Percentiles rank a stretch among this genome's conserved stretches.
phyloP scores from a whole-genome alignment of 306 rosid genomes.

The Acmispon strigosus region DNA sequence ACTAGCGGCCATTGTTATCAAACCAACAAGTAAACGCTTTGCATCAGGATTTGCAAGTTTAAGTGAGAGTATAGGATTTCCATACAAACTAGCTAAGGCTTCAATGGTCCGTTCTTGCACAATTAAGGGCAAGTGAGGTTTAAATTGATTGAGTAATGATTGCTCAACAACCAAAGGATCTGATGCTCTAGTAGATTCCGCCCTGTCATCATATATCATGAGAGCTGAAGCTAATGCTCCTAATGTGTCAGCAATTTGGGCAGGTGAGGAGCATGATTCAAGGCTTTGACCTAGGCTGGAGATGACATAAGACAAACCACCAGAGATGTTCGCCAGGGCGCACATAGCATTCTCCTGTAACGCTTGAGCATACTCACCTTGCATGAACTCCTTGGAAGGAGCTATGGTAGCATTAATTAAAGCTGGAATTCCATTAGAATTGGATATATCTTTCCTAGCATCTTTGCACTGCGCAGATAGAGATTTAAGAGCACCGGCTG shows the following conservation, averaged over 20 bases:
- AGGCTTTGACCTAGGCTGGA: conserved; percentile 98
- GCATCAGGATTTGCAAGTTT: conserved; percentile 83
- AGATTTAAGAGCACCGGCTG: conserved; percentile 94
- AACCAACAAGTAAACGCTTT: conserved; percentile 86
- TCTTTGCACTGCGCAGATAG: conserved; percentile 90
- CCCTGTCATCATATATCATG: conserved; percentile 85
- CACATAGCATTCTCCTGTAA: conserved; percentile 98
- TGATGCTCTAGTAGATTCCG: conserved; percentile 79
- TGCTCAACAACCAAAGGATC: conserved; percentile 79
- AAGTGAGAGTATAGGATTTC: conserved; percentile 62
- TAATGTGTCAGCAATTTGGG: conserved; percentile 85
- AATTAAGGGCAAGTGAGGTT: conserved; percentile 53
- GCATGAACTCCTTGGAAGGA: conserved; percentile 99
- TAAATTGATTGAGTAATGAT: conserved; percentile 74
- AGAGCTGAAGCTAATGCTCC: conserved; percentile 99
- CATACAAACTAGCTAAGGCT: conserved; percentile 96
- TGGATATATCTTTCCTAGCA: conserved; percentile 86
- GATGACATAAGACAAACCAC: conserved; percentile 92
- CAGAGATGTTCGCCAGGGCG: conserved; percentile 95
- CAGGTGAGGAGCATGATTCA: conserved; percentile 83
- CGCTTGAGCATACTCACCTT: conserved; percentile 95
- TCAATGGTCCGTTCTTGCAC: conserved; percentile 96
- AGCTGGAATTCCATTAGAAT: conserved; percentile 86
- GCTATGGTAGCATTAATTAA: conserved; percentile 97
- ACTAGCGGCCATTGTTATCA: conserved; percentile 90